Percentiles rank a stretch among this genome's conserved stretches.
These are phyloP conservation scores for Aspergillus haitiensis DNA, from an alignment of 495 filamentous ascomycete species.

Conservation along the genomic window DNA sequence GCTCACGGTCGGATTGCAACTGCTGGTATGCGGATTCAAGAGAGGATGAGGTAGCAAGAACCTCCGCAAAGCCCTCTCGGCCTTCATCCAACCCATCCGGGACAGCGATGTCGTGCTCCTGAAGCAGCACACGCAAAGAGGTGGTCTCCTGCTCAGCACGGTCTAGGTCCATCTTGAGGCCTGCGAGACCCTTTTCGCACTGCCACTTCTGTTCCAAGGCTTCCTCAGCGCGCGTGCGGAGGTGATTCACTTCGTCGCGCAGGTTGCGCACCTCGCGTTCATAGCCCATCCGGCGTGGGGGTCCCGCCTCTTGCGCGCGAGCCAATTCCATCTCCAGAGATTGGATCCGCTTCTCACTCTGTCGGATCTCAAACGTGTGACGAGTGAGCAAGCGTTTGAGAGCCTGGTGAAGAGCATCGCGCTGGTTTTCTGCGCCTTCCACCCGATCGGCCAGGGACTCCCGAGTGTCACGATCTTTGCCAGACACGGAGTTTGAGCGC, in stretches of 20 bases:
- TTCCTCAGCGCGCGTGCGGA: conserved; percentile 88
- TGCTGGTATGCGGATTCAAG: conserved; percentile 77
- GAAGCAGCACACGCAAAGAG: conserved; percentile 73
- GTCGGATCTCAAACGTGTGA: conserved; percentile 75
- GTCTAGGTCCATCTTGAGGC: conserved; percentile 96
- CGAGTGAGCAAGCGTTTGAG: conserved; percentile 84
- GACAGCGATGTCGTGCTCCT: conserved; percentile 82
- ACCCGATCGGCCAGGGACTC: conserved; percentile 78
- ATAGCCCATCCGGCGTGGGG: conserved; percentile 74
- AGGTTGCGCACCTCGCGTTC: conserved; percentile 76
- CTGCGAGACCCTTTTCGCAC: conserved; percentile 88
- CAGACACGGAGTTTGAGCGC: conserved; percentile 60
- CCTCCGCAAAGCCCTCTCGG: conserved; percentile 48
- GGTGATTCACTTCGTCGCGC: conserved; percentile 77
- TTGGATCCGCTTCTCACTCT: conserved; percentile 74
- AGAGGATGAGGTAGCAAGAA: conserved; percentile 65
- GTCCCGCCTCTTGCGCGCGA: conserved; percentile 61
- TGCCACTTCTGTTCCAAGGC: conserved; percentile 96
- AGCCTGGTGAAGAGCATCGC: conserved; percentile 86
- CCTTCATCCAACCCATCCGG: conserved; percentile 46
- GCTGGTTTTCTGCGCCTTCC: conserved; percentile 89
- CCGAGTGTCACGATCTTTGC: conserved; percentile 61
- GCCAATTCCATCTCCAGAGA: conserved; percentile 77
- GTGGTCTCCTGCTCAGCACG: conserved; percentile 90
- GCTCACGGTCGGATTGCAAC: conserved; percentile 75